Percentiles rank a stretch among this genome's conserved stretches.
These are phyloP conservation scores for Solanum hybrid DNA, from an alignment of 305 asterid genomes.

Conservation along the genomic window DNA sequence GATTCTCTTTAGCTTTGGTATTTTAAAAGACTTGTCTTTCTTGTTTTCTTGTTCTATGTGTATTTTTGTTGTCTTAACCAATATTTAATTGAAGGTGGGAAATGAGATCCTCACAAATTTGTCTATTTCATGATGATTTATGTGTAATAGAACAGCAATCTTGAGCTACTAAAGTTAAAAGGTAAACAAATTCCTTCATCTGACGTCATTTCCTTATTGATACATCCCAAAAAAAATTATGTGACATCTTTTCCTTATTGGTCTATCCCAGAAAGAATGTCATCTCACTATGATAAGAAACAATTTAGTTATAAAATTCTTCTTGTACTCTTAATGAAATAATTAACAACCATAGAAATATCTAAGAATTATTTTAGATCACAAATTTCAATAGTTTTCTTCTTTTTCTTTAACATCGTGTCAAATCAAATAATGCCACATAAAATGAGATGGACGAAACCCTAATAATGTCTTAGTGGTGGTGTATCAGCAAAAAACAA, in stretches of 20 bases:
- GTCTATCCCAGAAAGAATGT: background rate
- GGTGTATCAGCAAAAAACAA: background rate
- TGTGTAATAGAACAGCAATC: background rate
- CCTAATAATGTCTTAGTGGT: background rate
- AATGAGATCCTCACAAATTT: background rate
- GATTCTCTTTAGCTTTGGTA: background rate
- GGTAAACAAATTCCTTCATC: background rate
- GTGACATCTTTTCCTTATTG: background rate
- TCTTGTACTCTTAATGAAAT: background rate
- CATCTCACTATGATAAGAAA: background rate
- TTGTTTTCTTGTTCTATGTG: constrained; percentile 3
- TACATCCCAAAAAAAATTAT: background rate
- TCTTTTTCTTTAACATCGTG: background rate
- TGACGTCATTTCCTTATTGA: background rate
- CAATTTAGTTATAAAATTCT: background rate
- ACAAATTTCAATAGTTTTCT: background rate
- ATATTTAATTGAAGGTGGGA: background rate
- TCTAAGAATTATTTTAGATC: background rate
- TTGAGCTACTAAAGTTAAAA: background rate
- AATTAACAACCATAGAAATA: background rate
- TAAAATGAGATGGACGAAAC: background rate
- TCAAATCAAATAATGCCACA: background rate
- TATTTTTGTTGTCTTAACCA: background rate
- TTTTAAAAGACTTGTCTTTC: background rate
- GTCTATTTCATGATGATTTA: background rate